Conservation (phyloP, 352 stramenopile genomes). For the Globisporangium yorkense region DNA sequence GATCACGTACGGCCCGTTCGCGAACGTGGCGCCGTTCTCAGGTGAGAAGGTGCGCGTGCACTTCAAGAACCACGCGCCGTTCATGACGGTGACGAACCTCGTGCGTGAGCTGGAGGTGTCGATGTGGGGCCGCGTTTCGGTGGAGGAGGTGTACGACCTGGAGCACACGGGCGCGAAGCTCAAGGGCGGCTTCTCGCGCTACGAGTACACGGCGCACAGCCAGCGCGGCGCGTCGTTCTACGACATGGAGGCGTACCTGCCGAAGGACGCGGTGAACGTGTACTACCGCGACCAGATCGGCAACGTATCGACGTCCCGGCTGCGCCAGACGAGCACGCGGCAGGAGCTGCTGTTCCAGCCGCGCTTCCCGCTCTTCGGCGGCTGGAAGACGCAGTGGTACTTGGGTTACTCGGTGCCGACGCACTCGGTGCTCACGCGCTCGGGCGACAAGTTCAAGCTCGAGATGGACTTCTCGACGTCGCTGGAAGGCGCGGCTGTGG, state of each 20-base stretch:
- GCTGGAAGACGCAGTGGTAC: conserved; percentile 89
- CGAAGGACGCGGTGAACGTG: conserved; percentile 76
- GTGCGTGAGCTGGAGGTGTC: conserved; percentile 87
- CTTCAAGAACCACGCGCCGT: conserved; percentile 85
- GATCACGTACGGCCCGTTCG: conserved; percentile 78
- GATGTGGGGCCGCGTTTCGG: conserved; percentile 85
- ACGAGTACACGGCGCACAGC: conserved; percentile 72
- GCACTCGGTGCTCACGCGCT: conserved; percentile 63
- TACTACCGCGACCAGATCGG: conserved; percentile 91
- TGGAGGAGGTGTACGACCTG: conserved; percentile 87
- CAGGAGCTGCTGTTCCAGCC: conserved; percentile 79
- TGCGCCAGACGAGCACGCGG: conserved; percentile 41
- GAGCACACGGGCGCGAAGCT: conserved; percentile 81
- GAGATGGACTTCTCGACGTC: conserved; percentile 83
- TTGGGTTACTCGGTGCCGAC: conserved; percentile 84
- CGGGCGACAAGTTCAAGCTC: conserved; percentile 72
- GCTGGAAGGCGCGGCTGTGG: conserved; percentile 69
- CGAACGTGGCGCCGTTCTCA: conserved; percentile 43
- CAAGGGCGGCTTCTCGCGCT: conserved; percentile 83
- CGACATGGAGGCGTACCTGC: conserved; percentile 59
- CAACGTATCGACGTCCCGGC: conserved; percentile 82
- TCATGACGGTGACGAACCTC: conserved; percentile 80
- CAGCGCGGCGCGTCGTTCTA: conserved; percentile 72
- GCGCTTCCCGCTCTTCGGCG: conserved; percentile 85
- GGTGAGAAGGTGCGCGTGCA: conserved; percentile 51